These are phyloP conservation scores for Vaccinium myrtillus DNA, from an alignment of 148 eudicot species.

Conservation along the genomic window DNA sequence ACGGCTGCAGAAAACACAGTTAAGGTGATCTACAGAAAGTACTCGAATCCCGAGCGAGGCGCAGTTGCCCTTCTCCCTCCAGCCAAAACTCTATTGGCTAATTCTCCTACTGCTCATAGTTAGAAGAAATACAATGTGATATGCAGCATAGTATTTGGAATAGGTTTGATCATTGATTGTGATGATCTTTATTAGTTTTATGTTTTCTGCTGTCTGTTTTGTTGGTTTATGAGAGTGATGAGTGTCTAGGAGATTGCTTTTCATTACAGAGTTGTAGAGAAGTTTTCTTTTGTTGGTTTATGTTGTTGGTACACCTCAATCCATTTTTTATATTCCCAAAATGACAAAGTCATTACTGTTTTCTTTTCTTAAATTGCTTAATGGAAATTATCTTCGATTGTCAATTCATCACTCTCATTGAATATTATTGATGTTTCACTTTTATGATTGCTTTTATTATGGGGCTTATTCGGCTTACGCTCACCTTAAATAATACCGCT, in stretches of 20 bases:
- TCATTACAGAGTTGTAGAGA: background rate
- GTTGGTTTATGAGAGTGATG: too few relatives aligned
- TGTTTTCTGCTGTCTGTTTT: background rate
- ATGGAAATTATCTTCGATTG: too few relatives aligned
- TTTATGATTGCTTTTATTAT: too few relatives aligned
- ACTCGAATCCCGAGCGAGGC: constrained; percentile 46
- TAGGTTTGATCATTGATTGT: background rate
- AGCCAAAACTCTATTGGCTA: constrained; percentile 42
- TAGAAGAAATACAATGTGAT: background rate
- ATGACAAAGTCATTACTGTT: too few relatives aligned
- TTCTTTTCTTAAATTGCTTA: too few relatives aligned
- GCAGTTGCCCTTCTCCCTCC: constrained; percentile 61
- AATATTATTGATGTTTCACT: too few relatives aligned
- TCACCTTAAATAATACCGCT: too few relatives aligned
- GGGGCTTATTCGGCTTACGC: too few relatives aligned
- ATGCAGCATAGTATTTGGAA: background rate
- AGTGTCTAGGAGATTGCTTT: background rate
- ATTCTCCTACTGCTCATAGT: background rate
- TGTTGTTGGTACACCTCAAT: background rate
- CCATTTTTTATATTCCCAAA: background rate
- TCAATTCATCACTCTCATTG: too few relatives aligned
- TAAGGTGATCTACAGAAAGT: constrained; percentile 60
- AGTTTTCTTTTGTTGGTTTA: background rate
- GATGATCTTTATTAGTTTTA: background rate
- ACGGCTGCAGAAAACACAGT: constrained; percentile 49